A percentile compares a stretch with the other conserved stretches of the same genome.
Evolutionary conservation across 768 basidiomycete genomes (phyloP).

Genomic region (Leccinum obscurum): DNA sequence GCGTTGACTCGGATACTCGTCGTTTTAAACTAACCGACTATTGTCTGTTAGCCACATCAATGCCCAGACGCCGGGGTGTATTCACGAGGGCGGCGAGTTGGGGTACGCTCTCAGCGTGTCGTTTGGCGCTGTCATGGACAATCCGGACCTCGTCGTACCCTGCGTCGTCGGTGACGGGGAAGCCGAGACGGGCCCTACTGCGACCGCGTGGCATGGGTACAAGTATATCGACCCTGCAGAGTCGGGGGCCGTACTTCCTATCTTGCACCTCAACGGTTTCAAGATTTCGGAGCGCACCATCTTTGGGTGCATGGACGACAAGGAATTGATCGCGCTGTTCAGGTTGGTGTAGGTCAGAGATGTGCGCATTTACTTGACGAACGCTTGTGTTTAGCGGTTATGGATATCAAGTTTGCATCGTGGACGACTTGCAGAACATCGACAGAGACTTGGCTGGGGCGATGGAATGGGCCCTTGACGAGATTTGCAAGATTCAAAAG

Average conservation of each 20-base stretch:
- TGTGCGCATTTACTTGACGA: neutral
- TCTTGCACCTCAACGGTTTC: constrained; percentile 86
- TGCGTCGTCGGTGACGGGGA: constrained; percentile 91
- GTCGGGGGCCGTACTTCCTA: constrained; percentile 89
- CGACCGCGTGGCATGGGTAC: constrained; percentile 79
- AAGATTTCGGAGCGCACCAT: constrained; percentile 92
- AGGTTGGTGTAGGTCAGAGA: constrained; percentile 40
- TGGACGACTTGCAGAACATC: constrained; percentile 64
- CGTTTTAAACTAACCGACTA: neutral
- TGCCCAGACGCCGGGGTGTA: constrained; percentile 83
- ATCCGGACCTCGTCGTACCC: constrained; percentile 78
- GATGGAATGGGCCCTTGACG: constrained; percentile 75
- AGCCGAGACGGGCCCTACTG: constrained; percentile 79
- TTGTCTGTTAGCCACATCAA: constrained; percentile 58
- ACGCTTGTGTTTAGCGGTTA: constrained; percentile 52
- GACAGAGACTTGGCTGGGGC: constrained; percentile 80
- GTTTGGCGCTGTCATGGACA: constrained; percentile 90
- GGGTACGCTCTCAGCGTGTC: constrained; percentile 86
- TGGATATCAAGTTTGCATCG: constrained; percentile 87
- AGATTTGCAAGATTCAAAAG: constrained; percentile 75
- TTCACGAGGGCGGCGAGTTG: constrained; percentile 91
- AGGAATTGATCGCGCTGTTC: constrained; percentile 75
- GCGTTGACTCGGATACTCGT: constrained; percentile 8
- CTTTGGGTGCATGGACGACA: constrained; percentile 88
- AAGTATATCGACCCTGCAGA: constrained; percentile 92